Evolutionary conservation across 202 grass and related monocot species (phyloP).

Genomic region (Hordeum pubiflorum): DNA sequence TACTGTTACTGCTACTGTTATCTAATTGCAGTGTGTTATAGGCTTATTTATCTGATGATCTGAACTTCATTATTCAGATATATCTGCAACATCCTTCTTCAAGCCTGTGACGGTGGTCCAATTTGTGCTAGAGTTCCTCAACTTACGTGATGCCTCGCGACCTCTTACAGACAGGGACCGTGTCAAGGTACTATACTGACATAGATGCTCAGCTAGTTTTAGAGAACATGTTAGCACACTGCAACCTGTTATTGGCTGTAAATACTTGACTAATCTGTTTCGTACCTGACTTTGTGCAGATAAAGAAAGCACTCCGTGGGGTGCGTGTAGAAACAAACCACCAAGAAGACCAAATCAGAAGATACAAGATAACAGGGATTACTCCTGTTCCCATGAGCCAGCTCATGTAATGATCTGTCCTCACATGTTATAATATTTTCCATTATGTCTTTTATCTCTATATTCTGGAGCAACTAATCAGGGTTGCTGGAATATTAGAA

Average conservation of each 20-base stretch:
- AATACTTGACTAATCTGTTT: not conserved
- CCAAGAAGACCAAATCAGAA: slow-evolving; percentile 31
- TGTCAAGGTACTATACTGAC: slow-evolving; percentile 34
- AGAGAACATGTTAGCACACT: not conserved
- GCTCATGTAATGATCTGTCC: slow-evolving; percentile 40
- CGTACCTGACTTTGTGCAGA: slow-evolving; percentile 14
- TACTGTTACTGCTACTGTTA: not conserved
- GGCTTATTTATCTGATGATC: not conserved
- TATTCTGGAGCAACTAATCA: not conserved
- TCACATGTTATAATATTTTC: not conserved
- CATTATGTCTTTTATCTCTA: not conserved
- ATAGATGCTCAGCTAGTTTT: not conserved
- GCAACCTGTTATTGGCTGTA: not conserved
- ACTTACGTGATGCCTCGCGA: slow-evolving; percentile 25
- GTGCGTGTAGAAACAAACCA: slow-evolving; percentile 59
- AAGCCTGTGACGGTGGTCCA: slow-evolving; percentile 48
- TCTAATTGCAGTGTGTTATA: not conserved
- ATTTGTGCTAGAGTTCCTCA: slow-evolving; percentile 53
- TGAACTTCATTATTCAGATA: slow-evolving; percentile 35
- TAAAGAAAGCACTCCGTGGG: slow-evolving; percentile 71
- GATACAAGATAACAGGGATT: slow-evolving; percentile 72
- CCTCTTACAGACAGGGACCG: slow-evolving; percentile 43
- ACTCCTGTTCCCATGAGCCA: slow-evolving; percentile 42
- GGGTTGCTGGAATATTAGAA: not conserved
- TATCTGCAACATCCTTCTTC: slow-evolving; percentile 76